Evolutionary conservation across 257 asterid genomes (phyloP).

Genomic region (Dorcoceras hygrometricum): DNA sequence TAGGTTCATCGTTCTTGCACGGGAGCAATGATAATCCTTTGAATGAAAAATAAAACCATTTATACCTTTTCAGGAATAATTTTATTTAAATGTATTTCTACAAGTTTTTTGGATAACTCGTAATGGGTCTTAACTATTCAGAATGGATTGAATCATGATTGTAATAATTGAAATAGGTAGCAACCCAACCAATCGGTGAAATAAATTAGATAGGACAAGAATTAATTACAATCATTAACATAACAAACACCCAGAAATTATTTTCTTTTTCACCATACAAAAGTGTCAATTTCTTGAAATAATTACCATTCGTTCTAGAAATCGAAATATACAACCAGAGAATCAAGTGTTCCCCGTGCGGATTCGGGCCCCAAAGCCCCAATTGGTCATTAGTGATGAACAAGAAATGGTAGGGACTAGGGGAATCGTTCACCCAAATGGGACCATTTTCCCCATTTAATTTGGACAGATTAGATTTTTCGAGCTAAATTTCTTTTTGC

Average conservation of each 20-base stretch:
- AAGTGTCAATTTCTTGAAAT: slow-evolving; percentile 18
- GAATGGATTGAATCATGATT: slow-evolving; percentile 36
- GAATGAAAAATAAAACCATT: not conserved
- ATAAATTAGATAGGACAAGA: slow-evolving; percentile 26
- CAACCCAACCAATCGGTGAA: slow-evolving; percentile 30
- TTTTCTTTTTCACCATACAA: slow-evolving; percentile 31
- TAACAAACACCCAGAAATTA: slow-evolving; percentile 26
- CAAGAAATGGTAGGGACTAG: slow-evolving; percentile 39
- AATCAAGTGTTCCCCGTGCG: slow-evolving; percentile 42
- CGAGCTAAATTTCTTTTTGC: not conserved
- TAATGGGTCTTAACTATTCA: slow-evolving; percentile 17
- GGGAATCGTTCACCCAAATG: slow-evolving; percentile 18
- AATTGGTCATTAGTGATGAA: slow-evolving; percentile 25
- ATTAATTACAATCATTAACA: slow-evolving; percentile 36
- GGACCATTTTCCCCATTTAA: slow-evolving; percentile 31
- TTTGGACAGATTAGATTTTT: slow-evolving; percentile 29
- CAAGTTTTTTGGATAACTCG: not conserved
- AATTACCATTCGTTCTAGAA: slow-evolving; percentile 19
- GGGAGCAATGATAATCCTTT: not conserved
- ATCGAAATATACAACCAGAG: slow-evolving; percentile 22
- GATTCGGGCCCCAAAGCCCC: slow-evolving; percentile 40
- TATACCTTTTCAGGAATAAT: too few relatives aligned
- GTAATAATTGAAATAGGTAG: slow-evolving; percentile 37
- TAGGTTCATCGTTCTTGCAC: not conserved
- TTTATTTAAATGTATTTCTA: not conserved